Conservation (phyloP, 1,139 yeast species). For the Arxiozyma slooffiae region DNA sequence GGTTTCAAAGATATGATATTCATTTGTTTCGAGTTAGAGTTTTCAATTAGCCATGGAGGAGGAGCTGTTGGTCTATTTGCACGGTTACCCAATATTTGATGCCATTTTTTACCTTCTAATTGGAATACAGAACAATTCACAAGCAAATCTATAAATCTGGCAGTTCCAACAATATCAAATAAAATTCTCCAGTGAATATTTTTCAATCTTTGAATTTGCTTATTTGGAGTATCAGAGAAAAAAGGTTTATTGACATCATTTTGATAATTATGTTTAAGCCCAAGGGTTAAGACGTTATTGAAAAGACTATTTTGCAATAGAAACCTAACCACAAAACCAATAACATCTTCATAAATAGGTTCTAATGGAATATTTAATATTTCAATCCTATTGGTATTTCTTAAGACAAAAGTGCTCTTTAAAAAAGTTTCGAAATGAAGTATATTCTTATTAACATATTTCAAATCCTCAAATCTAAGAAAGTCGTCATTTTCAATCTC, state of each 20-base stretch:
- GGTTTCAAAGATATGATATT: neutral
- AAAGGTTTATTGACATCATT: conserved; percentile 13
- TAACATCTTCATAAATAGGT: conserved; percentile 10
- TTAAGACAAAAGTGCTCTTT: conserved; percentile 7
- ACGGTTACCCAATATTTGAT: conserved; percentile 23
- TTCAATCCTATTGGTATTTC: conserved; percentile 4
- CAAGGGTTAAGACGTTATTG: conserved; percentile 22
- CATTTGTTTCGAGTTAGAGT: neutral
- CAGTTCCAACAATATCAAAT: conserved; percentile 21
- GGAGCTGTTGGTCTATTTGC: conserved; percentile 19
- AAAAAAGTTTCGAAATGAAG: conserved; percentile 1
- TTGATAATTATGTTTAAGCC: conserved; percentile 19
- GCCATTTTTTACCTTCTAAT: conserved; percentile 9
- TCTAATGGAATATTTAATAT: neutral
- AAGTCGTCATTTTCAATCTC: neutral
- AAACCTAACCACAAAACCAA: conserved; percentile 18
- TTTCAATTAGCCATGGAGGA: conserved; percentile 11
- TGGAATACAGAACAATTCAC: conserved; percentile 20
- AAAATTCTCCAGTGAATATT: conserved; percentile 18
- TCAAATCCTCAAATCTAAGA: neutral
- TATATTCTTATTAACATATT: neutral
- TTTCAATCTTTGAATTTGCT: conserved; percentile 17
- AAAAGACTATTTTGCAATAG: conserved; percentile 11
- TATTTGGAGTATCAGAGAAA: conserved; percentile 19
- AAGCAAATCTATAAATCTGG: conserved; percentile 17